Evolutionary conservation across 2,329 filamentous ascomycete species (phyloP).

Genomic region (Aspergillus latus): DNA sequence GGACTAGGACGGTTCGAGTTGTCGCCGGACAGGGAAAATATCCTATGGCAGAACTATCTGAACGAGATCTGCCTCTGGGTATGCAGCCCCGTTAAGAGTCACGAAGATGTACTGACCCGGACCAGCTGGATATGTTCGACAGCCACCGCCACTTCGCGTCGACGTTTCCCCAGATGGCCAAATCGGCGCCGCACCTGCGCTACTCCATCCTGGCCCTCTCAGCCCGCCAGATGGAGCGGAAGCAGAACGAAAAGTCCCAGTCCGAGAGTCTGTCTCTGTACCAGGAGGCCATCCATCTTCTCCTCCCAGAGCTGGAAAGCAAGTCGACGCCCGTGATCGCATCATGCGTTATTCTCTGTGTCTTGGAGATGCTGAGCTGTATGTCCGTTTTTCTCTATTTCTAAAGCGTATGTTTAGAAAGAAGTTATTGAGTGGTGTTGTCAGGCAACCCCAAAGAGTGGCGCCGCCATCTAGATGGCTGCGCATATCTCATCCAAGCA

Average conservation of each 20-base stretch:
- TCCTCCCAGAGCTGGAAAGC: slow-evolving; percentile 49
- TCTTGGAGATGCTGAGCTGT: slow-evolving; percentile 55
- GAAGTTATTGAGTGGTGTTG: not conserved
- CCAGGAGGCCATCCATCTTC: slow-evolving; percentile 52
- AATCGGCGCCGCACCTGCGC: slow-evolving; percentile 46
- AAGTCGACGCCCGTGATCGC: slow-evolving; percentile 52
- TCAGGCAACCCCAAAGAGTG: slow-evolving; percentile 47
- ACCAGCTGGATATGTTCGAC: slow-evolving; percentile 56
- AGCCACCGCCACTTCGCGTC: slow-evolving; percentile 50
- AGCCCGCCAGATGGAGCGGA: slow-evolving; percentile 53
- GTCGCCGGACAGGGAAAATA: slow-evolving; percentile 31
- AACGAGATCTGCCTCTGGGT: slow-evolving; percentile 35
- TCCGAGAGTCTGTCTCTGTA: slow-evolving; percentile 52
- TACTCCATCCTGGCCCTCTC: slow-evolving; percentile 55
- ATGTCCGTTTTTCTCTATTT: slow-evolving; percentile 4
- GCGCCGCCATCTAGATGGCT: slow-evolving; percentile 55
- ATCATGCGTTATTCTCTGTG: slow-evolving; percentile 54
- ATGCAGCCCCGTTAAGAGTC: not conserved
- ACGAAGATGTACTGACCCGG: not conserved
- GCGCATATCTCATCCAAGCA: slow-evolving; percentile 52
- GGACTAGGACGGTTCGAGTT: slow-evolving; percentile 27
- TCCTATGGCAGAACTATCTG: slow-evolving; percentile 34
- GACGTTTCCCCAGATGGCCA: slow-evolving; percentile 50
- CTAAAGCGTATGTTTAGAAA: too few species aligned
- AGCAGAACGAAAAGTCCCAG: slow-evolving; percentile 40